Evolutionary conservation across 306 rosid species (phyloP).

Genomic region (Morella rubra): DNA sequence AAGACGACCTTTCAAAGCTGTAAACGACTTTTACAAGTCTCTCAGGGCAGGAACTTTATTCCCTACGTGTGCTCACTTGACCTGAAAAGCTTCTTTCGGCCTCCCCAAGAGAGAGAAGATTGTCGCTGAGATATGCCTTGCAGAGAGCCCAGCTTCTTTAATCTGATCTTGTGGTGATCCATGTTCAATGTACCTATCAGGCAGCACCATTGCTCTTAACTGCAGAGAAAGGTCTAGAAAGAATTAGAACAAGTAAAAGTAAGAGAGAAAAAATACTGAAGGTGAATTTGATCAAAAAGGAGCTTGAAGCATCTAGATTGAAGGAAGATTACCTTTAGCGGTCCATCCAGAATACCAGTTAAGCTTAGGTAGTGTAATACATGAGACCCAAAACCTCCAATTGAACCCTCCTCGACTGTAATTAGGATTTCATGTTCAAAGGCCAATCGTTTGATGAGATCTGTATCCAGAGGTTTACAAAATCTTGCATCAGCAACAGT

Average conservation of each 20-base stretch:
- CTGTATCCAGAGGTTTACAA: constrained; percentile 86
- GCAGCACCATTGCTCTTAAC: constrained; percentile 90
- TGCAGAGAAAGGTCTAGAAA: constrained; percentile 32
- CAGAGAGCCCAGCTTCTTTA: constrained; percentile 75
- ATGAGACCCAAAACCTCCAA: constrained; percentile 96
- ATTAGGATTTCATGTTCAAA: constrained; percentile 77
- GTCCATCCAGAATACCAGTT: constrained; percentile 75
- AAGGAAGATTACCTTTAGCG: constrained; percentile 61
- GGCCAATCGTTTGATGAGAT: constrained; percentile 59
- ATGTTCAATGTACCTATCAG: constrained; percentile 89
- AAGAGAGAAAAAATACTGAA: background rate
- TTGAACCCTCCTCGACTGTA: constrained; percentile 85
- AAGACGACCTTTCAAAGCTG: constrained; percentile 11
- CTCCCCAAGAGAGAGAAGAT: constrained; percentile 64
- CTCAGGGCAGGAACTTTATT: constrained; percentile 15
- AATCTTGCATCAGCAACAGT: constrained; percentile 95
- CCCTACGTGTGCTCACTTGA: constrained; percentile 34
- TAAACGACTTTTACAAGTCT: constrained; percentile 20
- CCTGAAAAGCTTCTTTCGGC: constrained; percentile 69
- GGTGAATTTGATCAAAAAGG: background rate
- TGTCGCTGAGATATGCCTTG: constrained; percentile 73
- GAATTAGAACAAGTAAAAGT: constrained; percentile 7
- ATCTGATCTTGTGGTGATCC: constrained; percentile 72
- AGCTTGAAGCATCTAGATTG: constrained; percentile 1
- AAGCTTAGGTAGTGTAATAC: constrained; percentile 76